phyloP scores from a whole-genome alignment of 352 stramenopile genomes.

The Phytophthora pinifolia region DNA sequence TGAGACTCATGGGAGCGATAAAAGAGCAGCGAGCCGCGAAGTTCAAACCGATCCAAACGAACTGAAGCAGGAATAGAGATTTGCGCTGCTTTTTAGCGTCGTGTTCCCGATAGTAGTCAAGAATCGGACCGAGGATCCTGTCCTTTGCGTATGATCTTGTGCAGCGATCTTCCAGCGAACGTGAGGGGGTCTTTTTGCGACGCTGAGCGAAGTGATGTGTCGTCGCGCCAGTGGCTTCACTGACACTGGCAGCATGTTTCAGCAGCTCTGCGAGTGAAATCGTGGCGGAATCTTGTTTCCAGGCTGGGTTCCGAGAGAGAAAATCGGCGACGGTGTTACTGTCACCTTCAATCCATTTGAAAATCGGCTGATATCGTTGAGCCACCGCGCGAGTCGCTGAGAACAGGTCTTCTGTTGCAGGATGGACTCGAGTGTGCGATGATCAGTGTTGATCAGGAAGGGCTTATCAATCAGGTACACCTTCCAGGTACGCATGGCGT shows the following conservation, averaged over 20 bases:
- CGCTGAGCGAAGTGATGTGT: neutral
- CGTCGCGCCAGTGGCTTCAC: neutral
- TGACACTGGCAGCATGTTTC: neutral
- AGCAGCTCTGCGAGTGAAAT: slow-evolving; percentile 1
- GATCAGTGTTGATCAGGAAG: slow-evolving; percentile 20
- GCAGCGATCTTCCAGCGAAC: neutral
- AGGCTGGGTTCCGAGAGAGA: neutral
- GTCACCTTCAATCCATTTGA: slow-evolving; percentile 6
- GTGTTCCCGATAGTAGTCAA: neutral
- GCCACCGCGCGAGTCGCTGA: slow-evolving; percentile 3
- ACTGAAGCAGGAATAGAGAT: neutral
- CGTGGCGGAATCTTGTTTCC: slow-evolving; percentile 1
- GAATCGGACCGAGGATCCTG: neutral
- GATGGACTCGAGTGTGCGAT: slow-evolving; percentile 15
- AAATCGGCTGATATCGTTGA: slow-evolving; percentile 7
- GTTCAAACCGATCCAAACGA: neutral
- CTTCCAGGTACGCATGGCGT: neutral
- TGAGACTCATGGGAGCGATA: neutral
- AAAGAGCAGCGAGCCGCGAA: neutral
- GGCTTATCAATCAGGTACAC: slow-evolving; percentile 13
- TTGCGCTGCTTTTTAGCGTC: no score
- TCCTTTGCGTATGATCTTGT: neutral
- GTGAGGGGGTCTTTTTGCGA: neutral
- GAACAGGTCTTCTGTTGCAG: slow-evolving; percentile 5
- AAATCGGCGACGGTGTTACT: slow-evolving; percentile 2